phyloP scores from a whole-genome alignment of 2,329 filamentous ascomycete species.

The Fusarium hostae region DNA sequence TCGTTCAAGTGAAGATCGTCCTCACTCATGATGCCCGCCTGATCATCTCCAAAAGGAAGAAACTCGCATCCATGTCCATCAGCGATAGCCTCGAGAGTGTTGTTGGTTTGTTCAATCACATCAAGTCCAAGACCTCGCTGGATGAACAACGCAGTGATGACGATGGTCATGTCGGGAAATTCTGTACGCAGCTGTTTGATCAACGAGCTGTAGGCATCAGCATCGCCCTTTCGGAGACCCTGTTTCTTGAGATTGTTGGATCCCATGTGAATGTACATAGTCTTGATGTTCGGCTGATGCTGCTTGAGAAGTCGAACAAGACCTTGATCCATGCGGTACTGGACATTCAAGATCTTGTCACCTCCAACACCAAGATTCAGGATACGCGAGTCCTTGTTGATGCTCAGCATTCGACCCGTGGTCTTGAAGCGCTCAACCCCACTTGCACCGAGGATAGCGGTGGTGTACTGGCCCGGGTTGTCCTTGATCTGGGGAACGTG shows the following conservation, averaged over 20 bases:
- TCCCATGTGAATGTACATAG: slow-evolving; percentile 19
- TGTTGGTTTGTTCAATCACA: not conserved
- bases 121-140: not conserved
- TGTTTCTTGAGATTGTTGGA: slow-evolving; percentile 1
- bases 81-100: not conserved
- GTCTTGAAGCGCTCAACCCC: slow-evolving; percentile 6
- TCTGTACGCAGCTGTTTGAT: not conserved
- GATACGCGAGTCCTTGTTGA: not conserved
- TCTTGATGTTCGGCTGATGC: not conserved
- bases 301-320: not conserved
- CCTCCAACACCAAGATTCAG: slow-evolving; percentile 10
- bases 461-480: not conserved
- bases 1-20: slow-evolving; percentile 16
- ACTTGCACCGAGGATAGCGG: not conserved
- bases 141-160: not conserved
- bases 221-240: not conserved
- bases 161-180: not conserved
- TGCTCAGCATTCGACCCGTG: not conserved
- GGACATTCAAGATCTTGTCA: slow-evolving; percentile 12
- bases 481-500: not conserved
- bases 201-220: fast-evolving
- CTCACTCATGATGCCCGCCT: not conserved
- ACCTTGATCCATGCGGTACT: slow-evolving; percentile 6
- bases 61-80: not conserved
- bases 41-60: not conserved